Conservation (phyloP, 441 rosid genomes). For the Breynia disticha region DNA sequence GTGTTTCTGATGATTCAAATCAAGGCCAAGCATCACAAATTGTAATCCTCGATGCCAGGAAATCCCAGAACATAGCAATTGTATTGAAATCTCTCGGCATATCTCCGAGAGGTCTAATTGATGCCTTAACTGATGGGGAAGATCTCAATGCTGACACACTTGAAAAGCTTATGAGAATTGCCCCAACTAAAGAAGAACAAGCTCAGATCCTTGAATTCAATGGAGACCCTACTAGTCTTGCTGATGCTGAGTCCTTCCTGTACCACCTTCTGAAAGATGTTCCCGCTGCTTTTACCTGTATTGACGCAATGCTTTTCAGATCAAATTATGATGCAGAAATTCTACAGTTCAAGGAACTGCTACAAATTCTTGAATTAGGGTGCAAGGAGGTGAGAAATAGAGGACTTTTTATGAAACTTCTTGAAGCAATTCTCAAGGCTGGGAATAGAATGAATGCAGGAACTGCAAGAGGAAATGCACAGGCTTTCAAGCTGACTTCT, state of each 20-base stretch:
- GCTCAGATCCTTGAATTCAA: conserved; percentile 35
- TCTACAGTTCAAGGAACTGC: conserved; percentile 33
- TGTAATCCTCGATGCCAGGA: conserved; percentile 36
- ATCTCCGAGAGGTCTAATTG: conserved; percentile 29
- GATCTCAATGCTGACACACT: conserved; percentile 30
- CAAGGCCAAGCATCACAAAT: conserved; percentile 18
- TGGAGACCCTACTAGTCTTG: conserved; percentile 34
- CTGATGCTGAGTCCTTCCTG: conserved; percentile 56
- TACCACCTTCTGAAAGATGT: conserved; percentile 38
- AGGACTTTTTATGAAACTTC: conserved; percentile 51
- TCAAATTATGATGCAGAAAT: conserved; percentile 41
- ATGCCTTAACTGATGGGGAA: conserved; percentile 30
- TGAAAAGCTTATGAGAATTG: conserved; percentile 35
- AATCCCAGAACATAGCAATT: conserved; percentile 40
- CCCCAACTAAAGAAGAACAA: conserved; percentile 42
- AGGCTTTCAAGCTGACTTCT: conserved; percentile 49
- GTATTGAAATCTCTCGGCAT: conserved; percentile 35
- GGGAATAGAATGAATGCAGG: conserved; percentile 65
- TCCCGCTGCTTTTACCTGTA: conserved; percentile 46
- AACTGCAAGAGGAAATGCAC: conserved; percentile 55
- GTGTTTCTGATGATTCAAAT: conserved; percentile 14
- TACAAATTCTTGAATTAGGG: conserved; percentile 35
- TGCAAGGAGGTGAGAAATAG: conserved; percentile 43
- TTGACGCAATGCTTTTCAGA: conserved; percentile 52
- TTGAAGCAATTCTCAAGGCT: conserved; percentile 64